Evolutionary conservation across 768 basidiomycete species (phyloP).

Genomic region (Clathrus columnatus): DNA sequence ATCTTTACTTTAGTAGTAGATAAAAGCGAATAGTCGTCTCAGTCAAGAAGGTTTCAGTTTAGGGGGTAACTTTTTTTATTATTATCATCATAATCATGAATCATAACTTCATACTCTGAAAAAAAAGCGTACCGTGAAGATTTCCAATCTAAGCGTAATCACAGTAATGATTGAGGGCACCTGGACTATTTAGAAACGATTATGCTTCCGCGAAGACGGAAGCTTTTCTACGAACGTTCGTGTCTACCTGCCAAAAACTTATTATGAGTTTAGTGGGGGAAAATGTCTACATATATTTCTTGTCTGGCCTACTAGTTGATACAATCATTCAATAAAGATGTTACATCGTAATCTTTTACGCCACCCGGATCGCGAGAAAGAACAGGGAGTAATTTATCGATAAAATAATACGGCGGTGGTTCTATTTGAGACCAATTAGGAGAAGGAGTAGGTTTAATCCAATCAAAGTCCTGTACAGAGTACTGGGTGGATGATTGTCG

Average conservation of each 20-base stretch:
- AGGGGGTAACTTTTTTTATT: too few relatives aligned
- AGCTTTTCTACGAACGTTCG: not conserved
- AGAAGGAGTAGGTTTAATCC: constrained; percentile 65
- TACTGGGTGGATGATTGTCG: constrained; percentile 26
- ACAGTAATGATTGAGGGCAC: not conserved
- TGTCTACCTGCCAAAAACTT: too few relatives aligned
- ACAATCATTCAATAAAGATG: not conserved
- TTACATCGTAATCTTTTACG: too few relatives aligned
- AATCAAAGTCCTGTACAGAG: constrained; percentile 78
- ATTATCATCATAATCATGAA: too few relatives aligned
- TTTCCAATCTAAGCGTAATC: not conserved
- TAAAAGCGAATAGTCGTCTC: too few relatives aligned
- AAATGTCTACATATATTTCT: not conserved
- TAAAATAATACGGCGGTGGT: not conserved
- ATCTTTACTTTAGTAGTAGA: too few relatives aligned
- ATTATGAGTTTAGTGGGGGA: too few relatives aligned
- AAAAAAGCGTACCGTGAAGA: not conserved
- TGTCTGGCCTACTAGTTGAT: not conserved
- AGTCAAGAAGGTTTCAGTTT: too few relatives aligned
- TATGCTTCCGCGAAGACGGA: not conserved
- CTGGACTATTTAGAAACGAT: too few relatives aligned
- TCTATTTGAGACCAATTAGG: constrained; percentile 62
- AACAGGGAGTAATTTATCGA: not conserved
- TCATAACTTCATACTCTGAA: too few relatives aligned
- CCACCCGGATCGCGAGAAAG: too few relatives aligned